Conservation (phyloP, 108 stramenopile species). For the Seminavis robusta region DNA sequence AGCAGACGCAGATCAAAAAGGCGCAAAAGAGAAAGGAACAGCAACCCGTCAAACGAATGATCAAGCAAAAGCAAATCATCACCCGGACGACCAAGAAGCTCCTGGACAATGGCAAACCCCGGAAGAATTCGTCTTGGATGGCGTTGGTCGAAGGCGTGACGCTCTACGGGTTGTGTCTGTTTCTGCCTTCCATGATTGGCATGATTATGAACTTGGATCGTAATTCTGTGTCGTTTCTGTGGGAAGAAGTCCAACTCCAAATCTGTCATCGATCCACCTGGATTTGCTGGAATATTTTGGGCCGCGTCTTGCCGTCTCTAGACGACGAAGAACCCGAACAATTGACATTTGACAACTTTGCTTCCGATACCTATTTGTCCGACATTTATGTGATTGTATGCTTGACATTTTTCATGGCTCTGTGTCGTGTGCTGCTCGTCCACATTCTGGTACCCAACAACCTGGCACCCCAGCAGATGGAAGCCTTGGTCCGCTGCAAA, state of each 20-base stretch:
- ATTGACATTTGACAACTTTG: not conserved
- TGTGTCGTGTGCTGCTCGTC: conserved; percentile 54
- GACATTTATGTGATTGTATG: conserved; percentile 55
- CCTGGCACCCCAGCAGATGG: conserved; percentile 41
- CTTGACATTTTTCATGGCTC: conserved; percentile 45
- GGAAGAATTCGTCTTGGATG: conserved; percentile 17
- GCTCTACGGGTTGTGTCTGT: conserved; percentile 34
- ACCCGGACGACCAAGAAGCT: not conserved
- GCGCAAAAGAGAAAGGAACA: not conserved
- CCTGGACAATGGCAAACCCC: not conserved
- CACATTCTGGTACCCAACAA: conserved; percentile 63
- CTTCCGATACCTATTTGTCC: conserved; percentile 22
- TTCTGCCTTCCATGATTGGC: conserved; percentile 27
- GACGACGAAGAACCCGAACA: not conserved
- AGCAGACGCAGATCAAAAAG: not conserved
- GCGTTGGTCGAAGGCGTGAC: conserved; percentile 26
- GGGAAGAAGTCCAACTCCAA: too few species aligned
- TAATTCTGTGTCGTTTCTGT: too few species aligned
- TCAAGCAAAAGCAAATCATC: not conserved
- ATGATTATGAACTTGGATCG: conserved; percentile 1
- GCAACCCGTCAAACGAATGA: not conserved
- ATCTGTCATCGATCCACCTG: conserved; percentile 8
- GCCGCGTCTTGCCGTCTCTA: conserved; percentile 2
- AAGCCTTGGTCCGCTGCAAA: conserved; percentile 66
- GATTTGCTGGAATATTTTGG: conserved; percentile 17